A percentile compares a stretch with the other conserved stretches of the same genome.
These are phyloP conservation scores for Neurospora pannonica DNA, from an alignment of 495 filamentous ascomycete species.

Conservation along the genomic window DNA sequence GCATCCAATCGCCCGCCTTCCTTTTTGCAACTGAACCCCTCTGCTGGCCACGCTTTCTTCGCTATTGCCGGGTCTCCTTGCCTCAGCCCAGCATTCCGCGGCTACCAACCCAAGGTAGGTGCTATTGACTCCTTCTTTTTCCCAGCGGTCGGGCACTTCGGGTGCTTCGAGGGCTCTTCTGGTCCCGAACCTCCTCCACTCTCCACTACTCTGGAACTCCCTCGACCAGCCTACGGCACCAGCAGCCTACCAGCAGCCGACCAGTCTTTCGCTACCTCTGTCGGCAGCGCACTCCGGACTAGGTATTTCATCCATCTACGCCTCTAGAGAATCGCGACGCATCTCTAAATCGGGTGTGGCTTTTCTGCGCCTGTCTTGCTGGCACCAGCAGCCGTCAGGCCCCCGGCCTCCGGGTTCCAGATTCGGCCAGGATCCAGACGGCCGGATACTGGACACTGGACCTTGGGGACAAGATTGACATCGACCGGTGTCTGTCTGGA, in stretches of 20 bases:
- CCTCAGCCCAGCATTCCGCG: neutral
- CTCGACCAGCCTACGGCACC: neutral
- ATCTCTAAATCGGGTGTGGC: neutral
- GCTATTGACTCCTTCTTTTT: neutral
- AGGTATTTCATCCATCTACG: neutral
- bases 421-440: neutral
- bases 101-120: neutral
- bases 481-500: neutral
- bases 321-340: neutral
- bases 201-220: neutral
- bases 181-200: neutral
- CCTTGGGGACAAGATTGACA: neutral
- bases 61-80: neutral
- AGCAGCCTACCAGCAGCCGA: neutral
- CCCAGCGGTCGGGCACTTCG: neutral
- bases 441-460: neutral
- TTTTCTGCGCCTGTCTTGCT: neutral
- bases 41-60: neutral
- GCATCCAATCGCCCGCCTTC: neutral
- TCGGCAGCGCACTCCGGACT: neutral
- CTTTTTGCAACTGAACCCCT: neutral
- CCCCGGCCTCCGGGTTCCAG: neutral
- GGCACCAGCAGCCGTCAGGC: neutral
- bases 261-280: neutral
- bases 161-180: neutral